Percentiles rank a stretch among this genome's conserved stretches.
Evolutionary conservation across 1,284 basidiomycete species (phyloP).

Genomic region (Rhodotorula sp.): DNA sequence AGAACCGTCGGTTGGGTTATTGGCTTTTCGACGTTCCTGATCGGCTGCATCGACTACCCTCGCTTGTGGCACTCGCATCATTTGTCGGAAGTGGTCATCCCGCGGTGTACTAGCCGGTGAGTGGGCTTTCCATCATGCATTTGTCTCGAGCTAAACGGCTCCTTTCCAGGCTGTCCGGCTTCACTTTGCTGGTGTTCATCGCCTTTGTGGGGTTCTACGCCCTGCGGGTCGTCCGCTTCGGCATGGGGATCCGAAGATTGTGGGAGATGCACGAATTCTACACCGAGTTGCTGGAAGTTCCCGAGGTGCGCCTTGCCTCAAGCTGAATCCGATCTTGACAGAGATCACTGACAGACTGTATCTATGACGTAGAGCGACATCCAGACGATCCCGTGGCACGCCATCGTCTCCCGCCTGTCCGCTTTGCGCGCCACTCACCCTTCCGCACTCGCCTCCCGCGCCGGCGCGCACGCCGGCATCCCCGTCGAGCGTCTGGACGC

Average conservation of each 20-base stretch:
- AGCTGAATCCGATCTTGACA: too few relatives aligned
- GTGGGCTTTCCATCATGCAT: constrained; percentile 37
- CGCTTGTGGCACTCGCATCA: constrained; percentile 57
- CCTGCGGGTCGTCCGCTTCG: constrained; percentile 56
- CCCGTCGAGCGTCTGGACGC: constrained; percentile 75
- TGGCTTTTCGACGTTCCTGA: constrained; percentile 89
- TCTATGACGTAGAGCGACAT: constrained; percentile 74
- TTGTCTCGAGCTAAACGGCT: neutral
- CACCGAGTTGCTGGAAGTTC: constrained; percentile 58
- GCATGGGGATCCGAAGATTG: constrained; percentile 63
- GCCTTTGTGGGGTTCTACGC: constrained; percentile 77
- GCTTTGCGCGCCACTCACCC: constrained; percentile 43
- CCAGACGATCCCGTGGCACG: constrained; percentile 94
- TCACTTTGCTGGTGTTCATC: constrained; percentile 72
- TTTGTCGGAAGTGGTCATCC: constrained; percentile 75
- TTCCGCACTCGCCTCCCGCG: constrained; percentile 41
- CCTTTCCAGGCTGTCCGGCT: constrained; percentile 65
- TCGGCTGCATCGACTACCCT: constrained; percentile 91
- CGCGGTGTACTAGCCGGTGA: constrained; percentile 74
- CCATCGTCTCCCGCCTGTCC: constrained; percentile 79
- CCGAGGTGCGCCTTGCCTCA: constrained; percentile 53
- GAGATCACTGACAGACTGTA: neutral
- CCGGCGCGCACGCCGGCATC: constrained; percentile 48
- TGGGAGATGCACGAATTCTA: constrained; percentile 90
- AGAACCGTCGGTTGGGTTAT: constrained; percentile 98